Evolutionary conservation across 2,329 filamentous ascomycete genomes (phyloP).

Genomic region (Niveomyces coronatus): DNA sequence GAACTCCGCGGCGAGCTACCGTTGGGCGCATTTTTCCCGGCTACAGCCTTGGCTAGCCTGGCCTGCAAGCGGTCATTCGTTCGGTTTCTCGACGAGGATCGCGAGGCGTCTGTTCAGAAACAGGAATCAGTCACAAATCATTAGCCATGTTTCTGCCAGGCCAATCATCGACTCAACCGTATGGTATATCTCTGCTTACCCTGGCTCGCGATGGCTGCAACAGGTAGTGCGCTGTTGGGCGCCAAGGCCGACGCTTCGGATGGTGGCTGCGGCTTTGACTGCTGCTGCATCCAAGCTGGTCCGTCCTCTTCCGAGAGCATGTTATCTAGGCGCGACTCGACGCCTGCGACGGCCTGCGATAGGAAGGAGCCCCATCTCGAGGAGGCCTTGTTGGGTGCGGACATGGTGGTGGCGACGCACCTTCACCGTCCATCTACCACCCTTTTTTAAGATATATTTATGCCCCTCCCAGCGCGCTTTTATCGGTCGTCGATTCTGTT

Average conservation of each 20-base stretch:
- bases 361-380: slow-evolving; percentile 72
- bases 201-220: slow-evolving; percentile 22
- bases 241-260: slow-evolving; percentile 2
- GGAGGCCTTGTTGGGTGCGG: slow-evolving; percentile 37
- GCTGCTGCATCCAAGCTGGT: slow-evolving; percentile 21
- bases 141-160: background rate
- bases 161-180: background rate
- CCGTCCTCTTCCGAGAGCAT: slow-evolving; percentile 73
- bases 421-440: too few relatives aligned
- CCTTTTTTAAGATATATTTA: too few relatives aligned
- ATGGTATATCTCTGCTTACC: slow-evolving; percentile 15
- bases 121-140: background rate
- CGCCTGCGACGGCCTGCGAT: slow-evolving; percentile 82
- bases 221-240: slow-evolving; percentile 9
- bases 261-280: slow-evolving; percentile 20
- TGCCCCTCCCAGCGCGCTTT: too few relatives aligned
- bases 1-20: slow-evolving; percentile 25
- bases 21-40: slow-evolving; percentile 45
- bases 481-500: background rate
- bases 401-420: slow-evolving; percentile 27
- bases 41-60: slow-evolving; percentile 77
- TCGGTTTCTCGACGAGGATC: slow-evolving; percentile 52
- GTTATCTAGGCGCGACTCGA: slow-evolving; percentile 85
- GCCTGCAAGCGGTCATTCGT: slow-evolving; percentile 81
- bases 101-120: slow-evolving; percentile 37